A percentile compares a stretch with the other conserved stretches of the same genome.
These are phyloP conservation scores for Leccinum sublutescens DNA, from an alignment of 768 basidiomycete species.

Conservation along the genomic window DNA sequence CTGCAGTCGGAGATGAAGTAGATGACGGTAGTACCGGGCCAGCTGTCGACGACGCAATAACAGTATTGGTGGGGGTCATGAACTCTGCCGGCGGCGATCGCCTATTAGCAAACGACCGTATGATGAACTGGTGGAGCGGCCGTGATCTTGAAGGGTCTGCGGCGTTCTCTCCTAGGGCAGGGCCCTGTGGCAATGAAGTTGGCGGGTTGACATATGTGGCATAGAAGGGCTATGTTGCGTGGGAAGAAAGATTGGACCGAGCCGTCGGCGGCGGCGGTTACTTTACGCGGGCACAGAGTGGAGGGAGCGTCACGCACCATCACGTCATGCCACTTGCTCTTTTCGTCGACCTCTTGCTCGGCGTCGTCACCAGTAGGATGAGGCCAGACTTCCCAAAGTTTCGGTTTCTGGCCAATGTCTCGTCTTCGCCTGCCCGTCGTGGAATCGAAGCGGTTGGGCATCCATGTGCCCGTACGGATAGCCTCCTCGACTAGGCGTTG, in stretches of 20 bases:
- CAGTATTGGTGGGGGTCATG: not conserved
- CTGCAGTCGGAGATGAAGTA: conserved; percentile 10
- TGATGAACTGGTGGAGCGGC: conserved; percentile 8
- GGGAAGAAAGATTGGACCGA: not conserved
- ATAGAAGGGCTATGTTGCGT: conserved; percentile 22
- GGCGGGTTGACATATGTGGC: conserved; percentile 18
- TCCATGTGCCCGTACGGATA: conserved; percentile 62
- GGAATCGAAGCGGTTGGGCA: conserved; percentile 32
- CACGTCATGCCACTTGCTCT: conserved; percentile 30
- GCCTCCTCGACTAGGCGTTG: conserved; percentile 59
- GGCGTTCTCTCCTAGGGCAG: not conserved
- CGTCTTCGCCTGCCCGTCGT: conserved; percentile 20
- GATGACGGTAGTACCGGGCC: not conserved
- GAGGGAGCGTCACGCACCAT: conserved; percentile 17
- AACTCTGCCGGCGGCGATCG: conserved; percentile 12
- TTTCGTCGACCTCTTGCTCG: conserved; percentile 15
- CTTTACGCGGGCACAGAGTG: not conserved
- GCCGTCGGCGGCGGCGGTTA: not conserved
- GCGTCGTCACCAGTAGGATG: conserved; percentile 9
- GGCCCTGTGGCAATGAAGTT: conserved; percentile 7
- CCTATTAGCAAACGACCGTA: conserved; percentile 17
- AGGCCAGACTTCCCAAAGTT: conserved; percentile 31
- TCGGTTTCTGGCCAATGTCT: conserved; percentile 32
- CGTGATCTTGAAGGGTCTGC: conserved; percentile 7
- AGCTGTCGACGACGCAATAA: conserved; percentile 2